A percentile compares a stretch with the other conserved stretches of the same genome.
phyloP scores from a whole-genome alignment of 108 stramenopile genomes.

The Cyclotella baltica region DNA sequence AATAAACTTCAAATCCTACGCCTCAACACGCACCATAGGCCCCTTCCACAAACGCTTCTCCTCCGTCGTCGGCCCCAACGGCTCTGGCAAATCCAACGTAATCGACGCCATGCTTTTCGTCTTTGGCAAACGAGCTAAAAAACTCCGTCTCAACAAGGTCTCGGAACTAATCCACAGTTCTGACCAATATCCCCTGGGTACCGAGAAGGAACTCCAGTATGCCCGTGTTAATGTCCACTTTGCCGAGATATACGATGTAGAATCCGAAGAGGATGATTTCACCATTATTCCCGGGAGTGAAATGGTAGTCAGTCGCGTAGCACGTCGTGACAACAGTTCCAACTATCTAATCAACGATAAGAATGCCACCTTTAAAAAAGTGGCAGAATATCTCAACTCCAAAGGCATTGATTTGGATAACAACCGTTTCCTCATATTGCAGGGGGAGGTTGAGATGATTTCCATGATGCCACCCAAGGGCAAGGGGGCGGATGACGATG shows the following conservation, averaged over 20 bases:
- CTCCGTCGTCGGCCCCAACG: constrained; percentile 95
- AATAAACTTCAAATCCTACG: constrained; percentile 99
- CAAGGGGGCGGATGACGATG: constrained; percentile 93
- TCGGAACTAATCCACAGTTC: constrained; percentile 96
- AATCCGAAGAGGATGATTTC: constrained; percentile 86
- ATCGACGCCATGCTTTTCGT: constrained; percentile 99
- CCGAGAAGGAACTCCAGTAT: constrained; percentile 65
- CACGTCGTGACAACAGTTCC: constrained; percentile 85
- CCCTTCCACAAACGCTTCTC: constrained; percentile 96
- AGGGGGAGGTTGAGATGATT: constrained; percentile 99
- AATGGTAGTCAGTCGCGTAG: constrained; percentile 87
- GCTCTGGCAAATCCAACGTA: constrained; percentile 98
- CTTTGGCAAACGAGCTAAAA: constrained; percentile 98
- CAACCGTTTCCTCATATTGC: constrained; percentile 98
- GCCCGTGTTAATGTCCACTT: constrained; percentile 95
- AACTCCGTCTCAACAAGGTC: constrained; percentile 96
- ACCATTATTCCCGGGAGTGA: constrained; percentile 80
- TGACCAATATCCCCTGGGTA: constrained; percentile 68
- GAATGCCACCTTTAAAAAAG: constrained; percentile 86
- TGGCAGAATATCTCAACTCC: constrained; percentile 79
- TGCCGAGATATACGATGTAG: constrained; percentile 91
- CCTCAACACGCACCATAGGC: constrained; percentile 87
- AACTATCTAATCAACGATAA: constrained; percentile 94
- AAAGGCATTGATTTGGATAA: constrained; percentile 98
- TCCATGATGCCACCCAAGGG: constrained; percentile 99